These are phyloP conservation scores for Leccinum rimulosum DNA, from an alignment of 768 basidiomycete genomes.

Conservation along the genomic window DNA sequence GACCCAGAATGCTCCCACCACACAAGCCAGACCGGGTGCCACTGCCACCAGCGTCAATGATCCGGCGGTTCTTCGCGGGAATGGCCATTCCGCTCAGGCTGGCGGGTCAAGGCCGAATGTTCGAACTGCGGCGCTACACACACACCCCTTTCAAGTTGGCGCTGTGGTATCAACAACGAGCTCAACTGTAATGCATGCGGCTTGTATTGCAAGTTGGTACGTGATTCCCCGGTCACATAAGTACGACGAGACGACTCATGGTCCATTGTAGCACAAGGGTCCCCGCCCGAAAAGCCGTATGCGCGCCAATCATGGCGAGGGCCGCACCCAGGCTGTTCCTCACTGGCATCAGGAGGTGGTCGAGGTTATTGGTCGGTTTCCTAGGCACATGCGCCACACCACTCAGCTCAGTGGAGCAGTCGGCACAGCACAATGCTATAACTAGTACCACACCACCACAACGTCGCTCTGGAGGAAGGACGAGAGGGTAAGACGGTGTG, in stretches of 20 bases:
- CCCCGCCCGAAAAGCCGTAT: slow-evolving; percentile 80
- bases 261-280: slow-evolving; percentile 66
- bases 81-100: slow-evolving; percentile 39
- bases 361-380: too few relatives aligned
- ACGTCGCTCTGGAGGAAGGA: slow-evolving; percentile 90
- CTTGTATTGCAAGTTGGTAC: slow-evolving; percentile 79
- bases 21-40: slow-evolving; percentile 60
- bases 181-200: slow-evolving; percentile 89
- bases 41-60: slow-evolving; percentile 56
- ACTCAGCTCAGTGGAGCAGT: too few relatives aligned
- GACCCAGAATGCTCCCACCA: slow-evolving; percentile 45
- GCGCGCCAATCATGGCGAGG: slow-evolving; percentile 74
- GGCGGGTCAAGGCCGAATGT: slow-evolving; percentile 60
- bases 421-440: slow-evolving; percentile 76
- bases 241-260: not conserved
- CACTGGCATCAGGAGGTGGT: slow-evolving; percentile 65
- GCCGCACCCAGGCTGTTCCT: slow-evolving; percentile 58
- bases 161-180: slow-evolving; percentile 83
- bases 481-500: slow-evolving; percentile 90
- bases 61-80: slow-evolving; percentile 37
- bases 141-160: slow-evolving; percentile 49
- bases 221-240: slow-evolving; percentile 22
- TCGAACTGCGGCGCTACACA: too few relatives aligned
- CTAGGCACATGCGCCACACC: too few relatives aligned
- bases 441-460: slow-evolving; percentile 86